Base-by-base conservation (phyloP, 78 protist species). In the Fonticula alba region DNA sequence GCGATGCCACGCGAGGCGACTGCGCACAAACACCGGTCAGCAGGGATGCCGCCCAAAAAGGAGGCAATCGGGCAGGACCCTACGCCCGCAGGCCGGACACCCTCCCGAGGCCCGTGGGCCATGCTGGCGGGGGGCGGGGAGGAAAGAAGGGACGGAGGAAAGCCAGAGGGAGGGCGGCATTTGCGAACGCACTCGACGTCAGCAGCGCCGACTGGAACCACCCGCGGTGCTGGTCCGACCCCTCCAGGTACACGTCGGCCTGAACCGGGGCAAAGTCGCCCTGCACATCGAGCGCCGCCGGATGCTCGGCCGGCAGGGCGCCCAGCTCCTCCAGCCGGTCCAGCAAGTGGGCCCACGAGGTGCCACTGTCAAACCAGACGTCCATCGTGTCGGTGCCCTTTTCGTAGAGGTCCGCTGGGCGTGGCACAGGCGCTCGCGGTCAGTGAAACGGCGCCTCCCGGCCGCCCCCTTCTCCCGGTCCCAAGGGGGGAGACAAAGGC, bases 291-390 rank as follows among this genome's bases (percentile, higher is more conserved):
- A n/a, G n/a, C n/a, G n/a, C n/a, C n/a, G n/a, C n/a, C n/a, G n/a
- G n/a, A n/a, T n/a, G n/a, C n/a, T n/a, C n/a, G n/a, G n/a, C n/a
- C n/a, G n/a, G n/a, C 83, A 51, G 73, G 68, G 47, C 73, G 43
- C 32, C 20, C 40, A 6, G 31, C 58, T 54, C 20, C 20, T 7
- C 31, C 3, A 54, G 58, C 3, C 43, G 43, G 43, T 38, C 43
- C 3, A 3, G 7, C 31, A 78, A 71, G 6, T 54, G 27, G 14
- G 35, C 33, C 95, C 95, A 89, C 11, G 80, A 68, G 13, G 78
- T 46, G 56, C 95, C 95, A 55, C 81, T 69, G 53, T 89, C 95
- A 54, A 89, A 89, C 95, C 95, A 89, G 20, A 89, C 95, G 50
- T 89, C 95, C 85, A 89, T 73, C 22, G 95, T 89, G 71, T 89